phyloP scores from a whole-genome alignment of 192 early-diverging fungal species.

The Coemansia sp. region DNA sequence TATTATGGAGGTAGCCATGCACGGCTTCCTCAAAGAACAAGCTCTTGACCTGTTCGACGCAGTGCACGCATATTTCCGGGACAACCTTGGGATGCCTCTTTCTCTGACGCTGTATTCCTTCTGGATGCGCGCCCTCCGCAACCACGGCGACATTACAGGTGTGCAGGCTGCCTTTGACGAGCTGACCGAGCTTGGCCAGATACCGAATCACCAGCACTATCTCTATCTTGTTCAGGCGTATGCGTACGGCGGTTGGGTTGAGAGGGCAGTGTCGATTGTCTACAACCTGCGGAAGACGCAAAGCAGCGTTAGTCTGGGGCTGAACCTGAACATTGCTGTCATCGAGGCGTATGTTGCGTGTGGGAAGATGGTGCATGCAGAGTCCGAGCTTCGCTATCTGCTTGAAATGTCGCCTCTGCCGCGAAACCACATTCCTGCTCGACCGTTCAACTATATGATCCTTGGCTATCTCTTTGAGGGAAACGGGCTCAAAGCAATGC shows the following conservation, averaged over 20 bases:
- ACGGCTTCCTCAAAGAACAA: slow-evolving; percentile 39
- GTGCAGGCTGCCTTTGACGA: slow-evolving; percentile 49
- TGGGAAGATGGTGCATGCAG: slow-evolving; percentile 38
- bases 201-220: slow-evolving; percentile 50
- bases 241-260: slow-evolving; percentile 41
- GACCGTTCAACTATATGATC: slow-evolving; percentile 49
- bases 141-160: slow-evolving; percentile 47
- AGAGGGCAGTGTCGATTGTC: slow-evolving; percentile 41
- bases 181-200: slow-evolving; percentile 41
- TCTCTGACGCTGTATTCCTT: slow-evolving; percentile 42
- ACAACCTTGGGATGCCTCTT: slow-evolving; percentile 36
- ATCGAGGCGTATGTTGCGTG: slow-evolving; percentile 45
- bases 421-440: slow-evolving; percentile 31
- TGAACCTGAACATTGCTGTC: slow-evolving; percentile 38
- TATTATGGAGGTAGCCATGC: slow-evolving; percentile 40
- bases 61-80: slow-evolving; percentile 34
- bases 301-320: slow-evolving; percentile 21
- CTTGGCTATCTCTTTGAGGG: slow-evolving; percentile 35
- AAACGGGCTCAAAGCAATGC: slow-evolving; percentile 72
- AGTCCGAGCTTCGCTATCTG: slow-evolving; percentile 34
- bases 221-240: slow-evolving; percentile 43
- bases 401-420: slow-evolving; percentile 34
- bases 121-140: slow-evolving; percentile 49
- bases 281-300: slow-evolving; percentile 38
- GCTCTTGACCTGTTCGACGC: slow-evolving; percentile 49